Evolutionary conservation across 352 stramenopile species (phyloP).

Genomic region (Globisporangium takayamanum): DNA sequence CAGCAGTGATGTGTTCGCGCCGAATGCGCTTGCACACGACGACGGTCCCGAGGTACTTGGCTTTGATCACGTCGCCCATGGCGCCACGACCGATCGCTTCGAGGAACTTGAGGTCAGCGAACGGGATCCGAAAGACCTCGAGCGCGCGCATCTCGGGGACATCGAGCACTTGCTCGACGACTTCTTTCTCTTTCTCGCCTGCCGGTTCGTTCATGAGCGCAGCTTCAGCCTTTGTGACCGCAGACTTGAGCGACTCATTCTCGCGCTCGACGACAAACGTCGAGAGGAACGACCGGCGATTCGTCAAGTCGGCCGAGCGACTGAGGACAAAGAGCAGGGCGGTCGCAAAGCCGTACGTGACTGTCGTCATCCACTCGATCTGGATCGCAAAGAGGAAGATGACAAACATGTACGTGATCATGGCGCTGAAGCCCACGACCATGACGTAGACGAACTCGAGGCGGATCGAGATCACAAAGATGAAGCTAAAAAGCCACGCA

Average conservation of each 20-base stretch:
- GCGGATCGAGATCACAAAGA: slow-evolving; percentile 81
- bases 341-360: slow-evolving; percentile 52
- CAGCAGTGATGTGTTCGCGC: slow-evolving; percentile 72
- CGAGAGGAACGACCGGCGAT: slow-evolving; percentile 75
- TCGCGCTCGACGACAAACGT: slow-evolving; percentile 83
- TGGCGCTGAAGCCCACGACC: slow-evolving; percentile 49
- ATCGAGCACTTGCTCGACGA: slow-evolving; percentile 59
- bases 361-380: slow-evolving; percentile 64
- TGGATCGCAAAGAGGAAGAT: slow-evolving; percentile 45
- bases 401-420: slow-evolving; percentile 54
- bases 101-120: slow-evolving; percentile 76
- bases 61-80: slow-evolving; percentile 87
- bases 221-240: slow-evolving; percentile 70
- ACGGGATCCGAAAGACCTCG: slow-evolving; percentile 77
- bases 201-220: slow-evolving; percentile 76
- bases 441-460: slow-evolving; percentile 85
- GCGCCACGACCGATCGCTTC: slow-evolving; percentile 71
- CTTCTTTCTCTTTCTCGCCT: slow-evolving; percentile 62
- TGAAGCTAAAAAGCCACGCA: slow-evolving; percentile 70
- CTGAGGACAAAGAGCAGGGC: slow-evolving; percentile 73
- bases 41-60: slow-evolving; percentile 80
- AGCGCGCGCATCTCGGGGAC: slow-evolving; percentile 71
- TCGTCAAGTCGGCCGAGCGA: slow-evolving; percentile 72
- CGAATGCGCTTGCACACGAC: slow-evolving; percentile 87
- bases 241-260: slow-evolving; percentile 78